Percentiles rank a stretch among this genome's conserved stretches.
Evolutionary conservation across 495 filamentous ascomycete genomes (phyloP).

Genomic region (Filosporella fistucella): DNA sequence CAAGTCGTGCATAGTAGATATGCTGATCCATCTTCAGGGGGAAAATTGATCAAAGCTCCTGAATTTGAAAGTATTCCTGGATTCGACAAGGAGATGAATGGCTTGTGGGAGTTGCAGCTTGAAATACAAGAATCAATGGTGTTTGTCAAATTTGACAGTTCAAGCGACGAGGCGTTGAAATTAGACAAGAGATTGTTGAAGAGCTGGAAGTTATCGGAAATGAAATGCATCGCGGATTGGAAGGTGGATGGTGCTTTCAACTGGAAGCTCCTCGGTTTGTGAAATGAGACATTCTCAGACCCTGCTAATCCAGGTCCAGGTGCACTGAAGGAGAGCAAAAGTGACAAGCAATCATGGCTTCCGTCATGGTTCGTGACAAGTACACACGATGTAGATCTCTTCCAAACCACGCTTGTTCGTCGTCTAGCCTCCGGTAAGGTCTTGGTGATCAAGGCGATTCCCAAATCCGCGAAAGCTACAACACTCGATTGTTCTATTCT

Average conservation of each 20-base stretch:
- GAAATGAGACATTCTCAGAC: background rate
- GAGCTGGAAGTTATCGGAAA: constrained; percentile 10
- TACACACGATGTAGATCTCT: background rate
- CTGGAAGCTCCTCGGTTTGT: constrained; percentile 35
- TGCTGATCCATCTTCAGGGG: too few relatives aligned
- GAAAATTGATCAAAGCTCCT: constrained; percentile 54
- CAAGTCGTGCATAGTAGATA: too few relatives aligned
- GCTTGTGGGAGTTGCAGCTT: constrained; percentile 41
- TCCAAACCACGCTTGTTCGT: constrained; percentile 7
- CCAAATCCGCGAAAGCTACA: constrained; percentile 12
- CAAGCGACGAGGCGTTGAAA: constrained; percentile 10
- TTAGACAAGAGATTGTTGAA: constrained; percentile 4
- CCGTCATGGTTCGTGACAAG: too few relatives aligned
- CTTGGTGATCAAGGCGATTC: constrained; percentile 10
- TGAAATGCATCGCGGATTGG: constrained; percentile 32
- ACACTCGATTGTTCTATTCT: constrained; percentile 18
- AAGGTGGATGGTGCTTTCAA: constrained; percentile 38
- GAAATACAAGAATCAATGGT: constrained; percentile 32
- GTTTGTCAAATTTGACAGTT: constrained; percentile 40
- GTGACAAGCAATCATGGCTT: too few relatives aligned
- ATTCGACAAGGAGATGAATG: constrained; percentile 51
- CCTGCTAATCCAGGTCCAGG: too few relatives aligned
- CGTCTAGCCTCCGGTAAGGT: constrained; percentile 4
- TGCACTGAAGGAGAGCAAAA: too few relatives aligned
- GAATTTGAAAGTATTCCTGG: constrained; percentile 46